These are phyloP conservation scores for Yarrowia divulgata DNA, from an alignment of 805 yeast genomes.

Conservation along the genomic window DNA sequence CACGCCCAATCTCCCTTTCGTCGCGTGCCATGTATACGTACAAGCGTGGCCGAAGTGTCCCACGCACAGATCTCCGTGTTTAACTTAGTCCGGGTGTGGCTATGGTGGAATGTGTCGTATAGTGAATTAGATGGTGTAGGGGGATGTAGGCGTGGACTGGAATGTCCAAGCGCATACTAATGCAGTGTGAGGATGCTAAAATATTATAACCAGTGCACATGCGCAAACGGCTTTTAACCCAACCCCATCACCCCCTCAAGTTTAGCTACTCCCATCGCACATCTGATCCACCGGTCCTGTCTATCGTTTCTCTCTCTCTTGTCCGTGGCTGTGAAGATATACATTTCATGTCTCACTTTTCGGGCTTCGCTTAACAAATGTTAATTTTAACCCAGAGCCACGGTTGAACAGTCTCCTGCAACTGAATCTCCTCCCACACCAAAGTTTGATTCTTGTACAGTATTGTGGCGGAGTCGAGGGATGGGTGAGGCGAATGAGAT, in stretches of 20 bases:
- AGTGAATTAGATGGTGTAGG: too few relatives aligned
- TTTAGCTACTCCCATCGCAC: too few relatives aligned
- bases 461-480: constrained; percentile 1
- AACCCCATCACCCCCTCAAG: too few relatives aligned
- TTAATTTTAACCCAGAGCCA: background rate
- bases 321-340: background rate
- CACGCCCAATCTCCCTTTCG: background rate
- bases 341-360: background rate
- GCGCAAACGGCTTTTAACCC: too few relatives aligned
- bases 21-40: constrained; percentile 1
- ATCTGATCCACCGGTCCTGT: too few relatives aligned
- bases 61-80: constrained; percentile 19
- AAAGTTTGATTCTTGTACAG: background rate
- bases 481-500: background rate
- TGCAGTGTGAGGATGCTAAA: too few relatives aligned
- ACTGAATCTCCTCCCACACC: background rate
- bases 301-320: background rate
- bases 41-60: background rate
- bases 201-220: too few relatives aligned
- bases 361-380: constrained; percentile 8
- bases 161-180: too few relatives aligned
- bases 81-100: background rate
- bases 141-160: too few relatives aligned
- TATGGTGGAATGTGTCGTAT: background rate
- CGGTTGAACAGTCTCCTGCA: background rate